A percentile compares a stretch with the other conserved stretches of the same genome.
Evolutionary conservation across 176 grass and related monocot species (phyloP).

Genomic region (Eleusine coracana): DNA sequence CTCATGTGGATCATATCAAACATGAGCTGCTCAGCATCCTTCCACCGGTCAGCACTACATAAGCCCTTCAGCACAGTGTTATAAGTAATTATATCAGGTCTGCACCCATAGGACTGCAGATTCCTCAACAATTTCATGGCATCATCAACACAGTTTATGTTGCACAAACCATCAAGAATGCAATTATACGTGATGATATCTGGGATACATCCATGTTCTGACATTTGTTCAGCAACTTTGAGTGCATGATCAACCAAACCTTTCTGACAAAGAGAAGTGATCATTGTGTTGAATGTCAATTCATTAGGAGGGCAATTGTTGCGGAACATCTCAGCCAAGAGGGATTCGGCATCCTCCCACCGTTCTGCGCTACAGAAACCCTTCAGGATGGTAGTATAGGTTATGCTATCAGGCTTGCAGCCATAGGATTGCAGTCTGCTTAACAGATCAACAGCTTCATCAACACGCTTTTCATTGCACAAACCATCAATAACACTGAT

Average conservation of each 20-base stretch:
- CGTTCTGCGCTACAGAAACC: slow-evolving; percentile 22
- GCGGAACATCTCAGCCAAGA: slow-evolving; percentile 29
- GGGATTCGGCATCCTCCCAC: slow-evolving; percentile 33
- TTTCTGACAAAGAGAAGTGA: slow-evolving; percentile 47
- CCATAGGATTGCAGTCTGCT: slow-evolving; percentile 35
- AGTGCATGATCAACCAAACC: slow-evolving; percentile 41
- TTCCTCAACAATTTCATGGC: slow-evolving; percentile 47
- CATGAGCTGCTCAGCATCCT: slow-evolving; percentile 39
- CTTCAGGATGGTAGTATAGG: slow-evolving; percentile 54
- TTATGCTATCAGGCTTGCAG: slow-evolving; percentile 57
- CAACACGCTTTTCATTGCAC: slow-evolving; percentile 46
- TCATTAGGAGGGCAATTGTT: slow-evolving; percentile 24
- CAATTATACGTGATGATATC: slow-evolving; percentile 59
- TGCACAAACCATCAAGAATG: slow-evolving; percentile 62
- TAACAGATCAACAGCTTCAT: slow-evolving; percentile 48
- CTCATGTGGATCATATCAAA: slow-evolving; percentile 24
- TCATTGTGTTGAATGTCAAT: slow-evolving; percentile 36
- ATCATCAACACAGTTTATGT: slow-evolving; percentile 43
- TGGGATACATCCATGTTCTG: slow-evolving; percentile 47
- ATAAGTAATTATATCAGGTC: slow-evolving; percentile 57
- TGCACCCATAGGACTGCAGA: slow-evolving; percentile 44
- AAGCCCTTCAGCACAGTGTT: slow-evolving; percentile 48
- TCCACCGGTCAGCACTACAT: slow-evolving; percentile 30
- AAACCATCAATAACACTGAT: slow-evolving; percentile 55
- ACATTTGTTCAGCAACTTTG: slow-evolving; percentile 58